Evolutionary conservation across 805 yeast species (phyloP).

Genomic region (Cyberlindnera maritima): DNA sequence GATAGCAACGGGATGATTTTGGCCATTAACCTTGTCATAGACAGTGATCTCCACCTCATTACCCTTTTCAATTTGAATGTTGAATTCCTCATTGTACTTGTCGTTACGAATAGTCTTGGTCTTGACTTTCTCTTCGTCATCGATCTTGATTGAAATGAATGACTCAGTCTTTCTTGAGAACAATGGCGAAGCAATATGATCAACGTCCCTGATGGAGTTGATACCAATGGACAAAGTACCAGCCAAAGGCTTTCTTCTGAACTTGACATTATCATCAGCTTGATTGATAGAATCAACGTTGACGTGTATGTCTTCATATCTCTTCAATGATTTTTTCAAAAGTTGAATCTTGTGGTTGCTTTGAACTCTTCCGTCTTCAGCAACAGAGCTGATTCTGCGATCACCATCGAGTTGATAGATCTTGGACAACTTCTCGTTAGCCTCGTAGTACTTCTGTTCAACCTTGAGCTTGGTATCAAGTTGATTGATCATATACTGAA

Average conservation of each 20-base stretch:
- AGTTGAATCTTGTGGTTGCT: slow-evolving; percentile 82
- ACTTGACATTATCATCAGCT: slow-evolving; percentile 61
- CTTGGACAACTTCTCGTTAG: slow-evolving; percentile 84
- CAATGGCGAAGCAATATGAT: slow-evolving; percentile 85
- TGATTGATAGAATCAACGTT: slow-evolving; percentile 56
- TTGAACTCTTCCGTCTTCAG: slow-evolving; percentile 83
- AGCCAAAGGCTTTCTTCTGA: slow-evolving; percentile 77
- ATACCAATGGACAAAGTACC: slow-evolving; percentile 78
- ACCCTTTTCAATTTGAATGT: slow-evolving; percentile 81
- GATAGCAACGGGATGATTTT: slow-evolving; percentile 79
- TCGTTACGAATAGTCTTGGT: slow-evolving; percentile 76
- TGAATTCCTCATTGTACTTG: slow-evolving; percentile 80
- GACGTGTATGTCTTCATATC: slow-evolving; percentile 87
- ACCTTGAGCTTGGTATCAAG: slow-evolving; percentile 91
- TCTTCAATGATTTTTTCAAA: slow-evolving; percentile 76
- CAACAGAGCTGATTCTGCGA: slow-evolving; percentile 77
- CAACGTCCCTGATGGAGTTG: slow-evolving; percentile 80
- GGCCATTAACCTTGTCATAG: slow-evolving; percentile 67
- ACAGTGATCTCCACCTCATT: slow-evolving; percentile 89
- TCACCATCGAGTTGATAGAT: slow-evolving; percentile 92
- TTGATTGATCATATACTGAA: slow-evolving; percentile 93
- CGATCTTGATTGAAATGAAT: slow-evolving; percentile 73
- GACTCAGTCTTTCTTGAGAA: slow-evolving; percentile 79
- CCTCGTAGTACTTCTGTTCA: slow-evolving; percentile 89
- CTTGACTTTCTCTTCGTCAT: slow-evolving; percentile 78